phyloP scores from a whole-genome alignment of 768 basidiomycete genomes.

The Myochromella boudieri region DNA sequence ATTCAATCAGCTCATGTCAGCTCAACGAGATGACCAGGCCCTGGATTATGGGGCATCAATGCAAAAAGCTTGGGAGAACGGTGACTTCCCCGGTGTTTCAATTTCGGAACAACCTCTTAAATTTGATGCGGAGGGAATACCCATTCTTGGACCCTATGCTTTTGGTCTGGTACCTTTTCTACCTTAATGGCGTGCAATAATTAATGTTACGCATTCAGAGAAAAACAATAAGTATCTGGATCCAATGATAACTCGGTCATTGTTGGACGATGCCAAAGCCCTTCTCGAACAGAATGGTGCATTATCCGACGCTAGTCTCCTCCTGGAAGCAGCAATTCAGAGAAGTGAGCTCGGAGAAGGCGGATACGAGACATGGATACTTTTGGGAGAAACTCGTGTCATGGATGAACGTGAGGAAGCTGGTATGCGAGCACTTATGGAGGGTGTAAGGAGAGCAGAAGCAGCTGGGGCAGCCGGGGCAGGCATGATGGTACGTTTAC shows the following conservation, averaged over 20 bases:
- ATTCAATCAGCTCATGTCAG: slow-evolving; percentile 74
- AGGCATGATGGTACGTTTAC: slow-evolving; percentile 68
- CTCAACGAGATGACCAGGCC: slow-evolving; percentile 65
- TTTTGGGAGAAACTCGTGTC: slow-evolving; percentile 85
- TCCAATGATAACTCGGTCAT: slow-evolving; percentile 45
- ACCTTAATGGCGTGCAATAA: neutral
- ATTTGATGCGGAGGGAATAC: slow-evolving; percentile 75
- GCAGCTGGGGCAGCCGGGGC: slow-evolving; percentile 59
- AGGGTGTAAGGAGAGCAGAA: slow-evolving; percentile 71
- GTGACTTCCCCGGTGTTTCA: slow-evolving; percentile 37
- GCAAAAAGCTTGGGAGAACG: slow-evolving; percentile 63
- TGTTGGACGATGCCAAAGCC: slow-evolving; percentile 72
- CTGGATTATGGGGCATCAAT: slow-evolving; percentile 60
- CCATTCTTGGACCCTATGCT: slow-evolving; percentile 65
- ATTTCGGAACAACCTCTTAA: slow-evolving; percentile 34
- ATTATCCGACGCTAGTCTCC: slow-evolving; percentile 79
- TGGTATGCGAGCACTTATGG: slow-evolving; percentile 75
- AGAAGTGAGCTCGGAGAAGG: slow-evolving; percentile 77
- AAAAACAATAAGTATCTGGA: slow-evolving; percentile 70
- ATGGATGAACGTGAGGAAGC: slow-evolving; percentile 88
- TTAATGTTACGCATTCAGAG: slow-evolving; percentile 42
- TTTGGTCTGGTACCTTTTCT: slow-evolving; percentile 61
- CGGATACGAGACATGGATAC: slow-evolving; percentile 89
- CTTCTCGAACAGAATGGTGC: slow-evolving; percentile 81
- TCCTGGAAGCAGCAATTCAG: slow-evolving; percentile 91